Evolutionary conservation across 1,139 yeast species (phyloP), one percentile per base, ranked within the genome.

Genomic region (Yamadazyma mexicana): DNA sequence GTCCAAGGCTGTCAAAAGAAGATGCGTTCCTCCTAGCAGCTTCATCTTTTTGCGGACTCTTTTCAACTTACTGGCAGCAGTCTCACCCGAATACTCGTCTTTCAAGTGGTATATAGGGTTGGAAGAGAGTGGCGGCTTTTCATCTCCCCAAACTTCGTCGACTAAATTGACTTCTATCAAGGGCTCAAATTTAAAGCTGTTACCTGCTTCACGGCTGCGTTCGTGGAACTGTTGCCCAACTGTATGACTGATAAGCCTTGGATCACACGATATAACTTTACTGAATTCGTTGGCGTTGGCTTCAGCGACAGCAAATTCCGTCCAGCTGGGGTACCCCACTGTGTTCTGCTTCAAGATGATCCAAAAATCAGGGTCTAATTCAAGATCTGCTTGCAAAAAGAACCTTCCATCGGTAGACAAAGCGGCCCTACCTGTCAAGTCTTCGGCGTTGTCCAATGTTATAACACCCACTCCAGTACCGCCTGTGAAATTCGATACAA

Each of bases 321-420:
- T 84, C 98, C 98, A 92, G 2, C 89, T 69, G 25, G 86, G 83
- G 43, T 81, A 82, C 47, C 80, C 86, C 40, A 75, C 74, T 11
- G 79, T 73, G n/a, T 95, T 95, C 59, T 84, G 92, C 58, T 82
- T 88, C 52, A 94, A 72, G 47, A 92, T 70, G 9, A 72, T 60
- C 98, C 98, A 94, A 62, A 12, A 12, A 14, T 87, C 86, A 58
- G 75, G 83, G 58, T 88, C 97, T 48, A 92, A 73, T 63, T 92
- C 96, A 56, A 83, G 80, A 22, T 78, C 66, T 2, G 98, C 98
- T 64, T 92, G 98, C 49, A 81, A 77, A 60, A 89, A 92, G 64
- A 92, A 92, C 50, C 98, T 75, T 9, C 97, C 98, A 61, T 94
- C 98, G 0, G 98, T 92, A 10, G 95, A 81, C 50, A 92, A 72